Evolutionary conservation across 2,329 filamentous ascomycete genomes (phyloP).

Genomic region (Didymella lethalis): DNA sequence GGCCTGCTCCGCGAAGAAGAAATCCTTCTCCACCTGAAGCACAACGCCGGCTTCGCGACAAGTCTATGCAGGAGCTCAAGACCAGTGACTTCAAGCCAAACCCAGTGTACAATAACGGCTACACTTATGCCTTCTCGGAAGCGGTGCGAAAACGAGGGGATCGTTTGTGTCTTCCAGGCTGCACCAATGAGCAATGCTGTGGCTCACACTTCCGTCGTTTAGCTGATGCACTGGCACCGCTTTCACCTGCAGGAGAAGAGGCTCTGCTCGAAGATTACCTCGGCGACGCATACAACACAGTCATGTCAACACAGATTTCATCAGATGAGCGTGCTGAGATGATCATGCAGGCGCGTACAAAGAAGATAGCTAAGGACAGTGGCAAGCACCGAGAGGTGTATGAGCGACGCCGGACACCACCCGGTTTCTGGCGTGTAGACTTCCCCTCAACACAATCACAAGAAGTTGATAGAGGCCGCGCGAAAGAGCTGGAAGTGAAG

Average conservation of each 20-base stretch:
- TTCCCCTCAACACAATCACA: slow-evolving; percentile 89
- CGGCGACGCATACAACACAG: slow-evolving; percentile 52
- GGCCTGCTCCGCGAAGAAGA: slow-evolving; percentile 19
- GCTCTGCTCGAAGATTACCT: slow-evolving; percentile 63
- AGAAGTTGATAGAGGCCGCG: slow-evolving; percentile 69
- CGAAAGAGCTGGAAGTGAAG: slow-evolving; percentile 67
- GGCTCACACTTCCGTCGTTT: slow-evolving; percentile 74
- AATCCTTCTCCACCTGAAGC: slow-evolving; percentile 14
- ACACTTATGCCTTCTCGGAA: slow-evolving; percentile 76
- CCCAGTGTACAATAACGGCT: slow-evolving; percentile 72
- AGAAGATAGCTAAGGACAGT: slow-evolving; percentile 74
- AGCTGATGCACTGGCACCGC: slow-evolving; percentile 55
- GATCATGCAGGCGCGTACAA: slow-evolving; percentile 78
- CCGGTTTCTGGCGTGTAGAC: slow-evolving; percentile 89
- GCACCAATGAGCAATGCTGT: slow-evolving; percentile 78
- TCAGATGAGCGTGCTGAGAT: slow-evolving; percentile 68
- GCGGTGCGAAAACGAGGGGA: slow-evolving; percentile 75
- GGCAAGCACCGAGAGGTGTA: slow-evolving; percentile 81
- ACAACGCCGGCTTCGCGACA: slow-evolving; percentile 56
- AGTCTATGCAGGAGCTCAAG: slow-evolving; percentile 64
- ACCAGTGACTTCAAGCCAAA: slow-evolving; percentile 85
- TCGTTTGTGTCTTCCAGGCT: slow-evolving; percentile 75
- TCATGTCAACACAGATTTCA: slow-evolving; percentile 58
- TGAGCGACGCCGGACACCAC: slow-evolving; percentile 75
- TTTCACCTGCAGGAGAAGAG: slow-evolving; percentile 48